Evolutionary conservation across 2,329 filamentous ascomycete genomes (phyloP), one percentile per base, ranked within the genome.

Genomic region (Simplicillium sp.): DNA sequence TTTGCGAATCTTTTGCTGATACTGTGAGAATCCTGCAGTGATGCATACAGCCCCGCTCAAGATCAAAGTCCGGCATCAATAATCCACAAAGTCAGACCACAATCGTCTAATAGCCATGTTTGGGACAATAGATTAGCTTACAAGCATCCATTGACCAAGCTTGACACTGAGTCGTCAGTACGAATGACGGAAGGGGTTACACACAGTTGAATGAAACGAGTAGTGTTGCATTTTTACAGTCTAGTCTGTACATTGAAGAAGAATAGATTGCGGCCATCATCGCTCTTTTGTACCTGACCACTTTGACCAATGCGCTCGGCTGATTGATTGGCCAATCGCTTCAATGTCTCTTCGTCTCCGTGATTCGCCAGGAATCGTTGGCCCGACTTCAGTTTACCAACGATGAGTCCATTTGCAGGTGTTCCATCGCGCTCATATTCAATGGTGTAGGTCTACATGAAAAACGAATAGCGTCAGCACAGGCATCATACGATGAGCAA

Each of bases 401-500:
- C 47, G 12, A 58, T 41, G 16, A 53, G 47, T 0, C 50, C 54
- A 2, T 45, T 11, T 3, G 39, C 42, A 2, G 50, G 47, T 0
- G 45, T 44, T 0, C 49, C 51, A 2, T 43, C 42, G 4, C 55
- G 52, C 31, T 50, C 46, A n/a, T 50, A 55, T 11, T 60, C 55
- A 3, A 60, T 48, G 0, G 57, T 59, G 5, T 55, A 60, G 2
- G 55, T 57, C 56, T 59, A 38, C 4, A 20, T 12, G 17, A n/a
- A 17, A 31, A 36, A 15, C 35, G 18, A 14, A 37, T 28, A 15
- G 18, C 11, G 25, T 14, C 8, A 9, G n/a, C 4, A 8, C 7
- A 2, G 1, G 20, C 20, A 25, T 25, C 20, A 25, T 25, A 25
- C 9, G 20, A 25, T 9, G 20, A 25, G 20, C 9, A 25, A 29